Conservation (phyloP, 805 yeast genomes). For the Nakazawaea siamensis region DNA sequence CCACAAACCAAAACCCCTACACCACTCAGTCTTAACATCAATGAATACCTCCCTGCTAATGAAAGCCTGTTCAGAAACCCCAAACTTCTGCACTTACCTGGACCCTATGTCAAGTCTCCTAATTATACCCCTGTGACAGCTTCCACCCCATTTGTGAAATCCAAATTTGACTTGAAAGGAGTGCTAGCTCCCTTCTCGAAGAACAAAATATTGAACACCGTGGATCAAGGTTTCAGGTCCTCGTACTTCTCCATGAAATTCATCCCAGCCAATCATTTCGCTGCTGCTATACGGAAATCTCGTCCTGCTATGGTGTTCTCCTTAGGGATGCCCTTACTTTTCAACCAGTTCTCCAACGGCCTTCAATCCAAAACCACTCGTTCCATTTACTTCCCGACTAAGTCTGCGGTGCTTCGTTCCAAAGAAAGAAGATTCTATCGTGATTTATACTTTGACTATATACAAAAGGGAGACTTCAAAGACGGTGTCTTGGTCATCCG, state of each 20-base stretch:
- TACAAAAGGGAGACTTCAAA: neutral
- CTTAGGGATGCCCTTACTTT: conserved; percentile 22
- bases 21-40: neutral
- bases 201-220: neutral
- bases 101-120: conserved; percentile 13
- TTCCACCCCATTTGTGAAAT: conserved; percentile 11
- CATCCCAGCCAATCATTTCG: conserved; percentile 15
- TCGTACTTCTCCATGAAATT: conserved; percentile 12
- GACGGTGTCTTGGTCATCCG: conserved; percentile 1
- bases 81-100: conserved; percentile 15
- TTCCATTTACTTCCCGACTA: conserved; percentile 27
- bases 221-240: neutral
- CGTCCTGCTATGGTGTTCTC: conserved; percentile 20
- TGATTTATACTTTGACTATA: conserved; percentile 1
- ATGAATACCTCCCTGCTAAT: neutral
- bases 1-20: neutral
- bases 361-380: neutral
- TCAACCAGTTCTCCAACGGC: conserved; percentile 23
- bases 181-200: conserved; percentile 1
- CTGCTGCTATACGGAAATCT: conserved; percentile 22
- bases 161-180: conserved; percentile 16
- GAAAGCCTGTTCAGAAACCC: neutral
- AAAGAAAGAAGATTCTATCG: neutral
- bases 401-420: conserved; percentile 11
- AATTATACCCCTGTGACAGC: conserved; percentile 6